These are phyloP conservation scores for Coprinellus micaceus DNA, from an alignment of 768 basidiomycete species.

Conservation along the genomic window DNA sequence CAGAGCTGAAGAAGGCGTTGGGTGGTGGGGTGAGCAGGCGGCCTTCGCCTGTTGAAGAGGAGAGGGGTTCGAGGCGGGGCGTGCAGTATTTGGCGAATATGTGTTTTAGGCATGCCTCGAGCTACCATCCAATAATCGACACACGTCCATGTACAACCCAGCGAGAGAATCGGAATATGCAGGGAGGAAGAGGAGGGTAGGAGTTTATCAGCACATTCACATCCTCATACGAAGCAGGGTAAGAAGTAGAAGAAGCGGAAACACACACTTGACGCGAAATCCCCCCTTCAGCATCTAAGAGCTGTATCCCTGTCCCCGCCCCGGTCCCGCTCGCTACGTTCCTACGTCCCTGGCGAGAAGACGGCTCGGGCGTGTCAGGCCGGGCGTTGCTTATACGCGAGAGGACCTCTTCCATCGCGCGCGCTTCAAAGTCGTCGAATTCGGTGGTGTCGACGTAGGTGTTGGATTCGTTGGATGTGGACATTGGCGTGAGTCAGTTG, in stretches of 20 bases:
- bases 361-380: conserved; percentile 61
- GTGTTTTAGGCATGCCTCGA: conserved; percentile 67
- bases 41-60: not conserved
- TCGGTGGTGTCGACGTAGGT: not conserved
- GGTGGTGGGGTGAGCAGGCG: conserved; percentile 45
- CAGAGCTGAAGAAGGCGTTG: conserved; percentile 53
- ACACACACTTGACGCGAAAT: conserved; percentile 57
- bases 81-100: conserved; percentile 79
- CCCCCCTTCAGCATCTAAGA: conserved; percentile 68
- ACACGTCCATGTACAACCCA: not conserved
- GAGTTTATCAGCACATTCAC: no score
- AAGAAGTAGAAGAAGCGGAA: no score
- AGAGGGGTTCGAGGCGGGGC: no score
- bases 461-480: not conserved
- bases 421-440: not conserved
- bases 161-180: conserved; percentile 4
- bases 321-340: conserved; percentile 33
- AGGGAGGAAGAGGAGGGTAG: no score
- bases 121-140: conserved; percentile 30
- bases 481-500: not conserved
- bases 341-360: conserved; percentile 54
- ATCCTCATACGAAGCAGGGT: no score
- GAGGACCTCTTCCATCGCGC: not conserved
- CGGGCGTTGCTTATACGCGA: conserved; percentile 39
- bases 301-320: conserved; percentile 45